These are phyloP conservation scores for Prinsepia uniflora DNA, from an alignment of 306 rosid genomes.

Conservation along the genomic window DNA sequence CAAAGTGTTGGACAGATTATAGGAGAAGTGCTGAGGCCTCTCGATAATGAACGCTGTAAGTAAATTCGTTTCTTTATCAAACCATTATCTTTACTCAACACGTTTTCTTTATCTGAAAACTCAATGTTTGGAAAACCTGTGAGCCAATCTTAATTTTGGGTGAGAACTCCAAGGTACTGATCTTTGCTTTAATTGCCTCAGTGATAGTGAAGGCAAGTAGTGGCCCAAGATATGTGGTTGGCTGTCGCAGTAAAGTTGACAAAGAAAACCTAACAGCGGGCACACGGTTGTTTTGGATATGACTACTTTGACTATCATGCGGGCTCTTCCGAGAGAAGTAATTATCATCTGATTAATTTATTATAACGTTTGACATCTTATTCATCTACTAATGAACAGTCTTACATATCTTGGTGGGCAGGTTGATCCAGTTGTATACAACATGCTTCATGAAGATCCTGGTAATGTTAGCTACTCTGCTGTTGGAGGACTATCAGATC, in stretches of 20 bases:
- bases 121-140: background rate
- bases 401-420: slow-evolving; percentile 23
- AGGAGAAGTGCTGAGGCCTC: slow-evolving; percentile 95
- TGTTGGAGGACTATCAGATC: slow-evolving; percentile 97
- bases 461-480: slow-evolving; percentile 98
- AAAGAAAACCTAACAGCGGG: slow-evolving; percentile 86
- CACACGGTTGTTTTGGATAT: slow-evolving; percentile 94
- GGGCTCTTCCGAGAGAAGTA: slow-evolving; percentile 97
- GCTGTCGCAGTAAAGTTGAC: slow-evolving; percentile 90
- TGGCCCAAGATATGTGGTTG: slow-evolving; percentile 89
- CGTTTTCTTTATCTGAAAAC: background rate
- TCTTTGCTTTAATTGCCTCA: slow-evolving; percentile 32
- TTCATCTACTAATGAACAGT: slow-evolving; percentile 4
- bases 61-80: background rate
- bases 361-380: background rate
- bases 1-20: slow-evolving; percentile 90
- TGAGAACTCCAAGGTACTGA: background rate
- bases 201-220: slow-evolving; percentile 96
- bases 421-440: slow-evolving; percentile 95
- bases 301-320: slow-evolving; percentile 89
- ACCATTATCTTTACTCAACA: background rate
- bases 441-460: slow-evolving; percentile 97
- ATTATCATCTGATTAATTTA: background rate
- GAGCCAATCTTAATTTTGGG: no score
- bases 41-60: slow-evolving; percentile 84